Conservation (phyloP, 768 basidiomycete genomes). For the Termitomyces sp. region DNA sequence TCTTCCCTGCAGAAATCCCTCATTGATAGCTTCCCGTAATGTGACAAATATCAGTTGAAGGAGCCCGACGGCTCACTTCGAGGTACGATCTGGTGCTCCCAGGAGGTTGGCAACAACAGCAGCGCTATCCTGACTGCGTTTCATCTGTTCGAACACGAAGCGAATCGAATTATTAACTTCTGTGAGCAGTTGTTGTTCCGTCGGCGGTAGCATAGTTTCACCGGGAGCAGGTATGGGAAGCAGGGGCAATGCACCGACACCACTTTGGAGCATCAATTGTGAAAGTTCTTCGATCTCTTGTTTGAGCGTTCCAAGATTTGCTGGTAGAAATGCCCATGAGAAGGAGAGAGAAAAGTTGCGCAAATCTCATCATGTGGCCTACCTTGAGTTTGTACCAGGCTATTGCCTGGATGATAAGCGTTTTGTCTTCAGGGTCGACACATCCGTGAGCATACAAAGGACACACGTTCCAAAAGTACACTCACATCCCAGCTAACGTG, state of each 20-base stretch:
- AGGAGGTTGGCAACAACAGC: constrained; percentile 39
- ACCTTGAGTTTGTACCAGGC: constrained; percentile 56
- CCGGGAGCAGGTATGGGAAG: constrained; percentile 22
- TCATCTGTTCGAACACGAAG: constrained; percentile 44
- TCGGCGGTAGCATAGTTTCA: constrained; percentile 26
- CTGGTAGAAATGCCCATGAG: constrained; percentile 22
- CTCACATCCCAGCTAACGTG: constrained; percentile 54
- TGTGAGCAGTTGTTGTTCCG: constrained; percentile 43
- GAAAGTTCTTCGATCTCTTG: constrained; percentile 43
- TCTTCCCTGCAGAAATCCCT: background rate
- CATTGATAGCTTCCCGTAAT: no score
- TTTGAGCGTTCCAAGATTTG: constrained; percentile 47
- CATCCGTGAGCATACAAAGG: background rate
- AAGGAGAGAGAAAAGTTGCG: background rate
- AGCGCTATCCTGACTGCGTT: constrained; percentile 54
- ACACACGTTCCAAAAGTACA: background rate
- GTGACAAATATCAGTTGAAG: background rate
- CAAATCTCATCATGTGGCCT: background rate
- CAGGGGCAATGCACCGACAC: constrained; percentile 65
- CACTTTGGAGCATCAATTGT: constrained; percentile 51
- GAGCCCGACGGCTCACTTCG: constrained; percentile 4
- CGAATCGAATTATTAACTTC: constrained; percentile 41
- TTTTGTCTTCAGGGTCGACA: constrained; percentile 39
- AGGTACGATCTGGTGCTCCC: constrained; percentile 9
- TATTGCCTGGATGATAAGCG: constrained; percentile 55